These are phyloP conservation scores for Passalora sequoiae DNA, from an alignment of 2,329 filamentous ascomycete genomes.

Conservation along the genomic window DNA sequence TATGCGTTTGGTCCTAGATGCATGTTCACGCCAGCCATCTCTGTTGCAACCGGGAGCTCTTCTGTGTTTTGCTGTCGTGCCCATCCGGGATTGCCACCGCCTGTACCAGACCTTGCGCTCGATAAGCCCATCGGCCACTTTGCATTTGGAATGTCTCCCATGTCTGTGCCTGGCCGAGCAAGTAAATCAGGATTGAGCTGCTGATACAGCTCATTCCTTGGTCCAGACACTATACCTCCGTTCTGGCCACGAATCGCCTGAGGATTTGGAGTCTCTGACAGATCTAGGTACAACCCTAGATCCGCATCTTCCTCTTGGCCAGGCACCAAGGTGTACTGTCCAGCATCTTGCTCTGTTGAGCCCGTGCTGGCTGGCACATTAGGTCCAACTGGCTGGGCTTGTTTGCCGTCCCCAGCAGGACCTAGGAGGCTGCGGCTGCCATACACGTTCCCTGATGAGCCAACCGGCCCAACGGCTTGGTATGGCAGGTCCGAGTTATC, in stretches of 20 bases:
- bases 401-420: constrained; percentile 1
- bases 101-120: constrained; percentile 35
- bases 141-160: constrained; percentile 34
- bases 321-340: constrained; percentile 27
- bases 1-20: constrained; percentile 27
- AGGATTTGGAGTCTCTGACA: constrained; percentile 29
- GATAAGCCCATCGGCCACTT: constrained; percentile 36
- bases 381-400: not conserved
- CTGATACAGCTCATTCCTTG: constrained; percentile 33
- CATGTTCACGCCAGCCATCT: constrained; percentile 43
- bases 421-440: not conserved
- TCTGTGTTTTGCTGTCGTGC: constrained; percentile 38
- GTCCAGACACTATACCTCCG: constrained; percentile 9
- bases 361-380: constrained; percentile 1
- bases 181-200: constrained; percentile 38
- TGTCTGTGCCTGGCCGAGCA: constrained; percentile 36
- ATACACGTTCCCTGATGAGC: constrained; percentile 3
- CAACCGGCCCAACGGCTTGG: not conserved
- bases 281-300: constrained; percentile 37
- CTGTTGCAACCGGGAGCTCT: constrained; percentile 35
- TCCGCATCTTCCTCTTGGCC: constrained; percentile 35
- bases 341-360: constrained; percentile 4
- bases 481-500: constrained; percentile 4
- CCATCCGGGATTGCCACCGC: constrained; percentile 35
- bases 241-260: constrained; percentile 35